Evolutionary conservation across 345 rosid species (phyloP).

Genomic region (Rhodamnia argentea): DNA sequence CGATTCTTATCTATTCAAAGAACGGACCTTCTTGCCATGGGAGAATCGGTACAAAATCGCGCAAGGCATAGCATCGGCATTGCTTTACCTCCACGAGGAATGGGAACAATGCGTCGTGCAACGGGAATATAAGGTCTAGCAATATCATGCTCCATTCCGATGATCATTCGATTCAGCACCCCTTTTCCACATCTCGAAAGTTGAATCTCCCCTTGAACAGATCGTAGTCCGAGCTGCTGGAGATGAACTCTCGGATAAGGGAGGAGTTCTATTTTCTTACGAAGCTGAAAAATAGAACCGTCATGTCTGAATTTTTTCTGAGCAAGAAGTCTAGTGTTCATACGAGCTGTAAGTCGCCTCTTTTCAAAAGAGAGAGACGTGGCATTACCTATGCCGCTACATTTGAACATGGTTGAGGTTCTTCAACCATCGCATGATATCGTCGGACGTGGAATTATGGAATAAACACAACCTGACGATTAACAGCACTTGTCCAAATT

Average conservation of each 20-base stretch:
- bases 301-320: not conserved
- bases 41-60: not conserved
- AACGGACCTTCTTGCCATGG: not conserved
- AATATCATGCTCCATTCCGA: not conserved
- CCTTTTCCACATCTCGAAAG: not conserved
- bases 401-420: not conserved
- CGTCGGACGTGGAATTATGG: not conserved
- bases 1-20: not conserved
- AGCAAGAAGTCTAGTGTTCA: not conserved
- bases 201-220: not conserved
- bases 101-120: not conserved
- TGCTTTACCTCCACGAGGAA: not conserved
- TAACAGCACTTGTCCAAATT: no score
- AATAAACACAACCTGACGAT: not conserved
- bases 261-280: not conserved
- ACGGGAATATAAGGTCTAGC: not conserved
- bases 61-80: not conserved
- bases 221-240: not conserved
- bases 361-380: not conserved
- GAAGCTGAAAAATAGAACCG: no score
- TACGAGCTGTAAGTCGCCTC: not conserved
- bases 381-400: not conserved
- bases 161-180: not conserved
- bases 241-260: not conserved
- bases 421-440: not conserved